Evolutionary conservation across 345 rosid species (phyloP).

Genomic region (Bruguiera sexangula): DNA sequence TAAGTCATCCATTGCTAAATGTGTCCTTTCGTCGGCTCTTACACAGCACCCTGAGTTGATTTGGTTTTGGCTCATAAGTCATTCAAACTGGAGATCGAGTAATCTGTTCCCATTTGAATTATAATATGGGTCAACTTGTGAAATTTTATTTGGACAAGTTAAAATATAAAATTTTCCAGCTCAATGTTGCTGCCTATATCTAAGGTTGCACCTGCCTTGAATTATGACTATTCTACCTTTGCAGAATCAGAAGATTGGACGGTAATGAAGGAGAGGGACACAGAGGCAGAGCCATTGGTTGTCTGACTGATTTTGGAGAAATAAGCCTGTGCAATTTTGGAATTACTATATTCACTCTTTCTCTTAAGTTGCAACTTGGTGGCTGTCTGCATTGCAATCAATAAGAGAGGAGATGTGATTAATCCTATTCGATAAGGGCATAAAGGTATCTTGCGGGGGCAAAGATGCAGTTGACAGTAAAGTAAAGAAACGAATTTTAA

Average conservation of each 20-base stretch:
- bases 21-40: too few species aligned
- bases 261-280: constrained; percentile 47
- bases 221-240: constrained; percentile 6
- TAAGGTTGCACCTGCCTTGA: constrained; percentile 1
- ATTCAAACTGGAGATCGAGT: constrained; percentile 48
- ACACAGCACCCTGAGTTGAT: not conserved
- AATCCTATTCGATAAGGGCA: not conserved
- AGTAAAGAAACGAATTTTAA: constrained; percentile 9
- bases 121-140: not conserved
- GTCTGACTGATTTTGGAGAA: constrained; percentile 32
- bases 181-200: too few species aligned
- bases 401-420: constrained; percentile 13
- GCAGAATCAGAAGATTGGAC: constrained; percentile 66
- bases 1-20: constrained; percentile 19
- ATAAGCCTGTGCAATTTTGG: constrained; percentile 11
- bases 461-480: not conserved
- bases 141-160: too few species aligned
- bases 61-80: not conserved
- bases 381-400: constrained; percentile 15
- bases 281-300: constrained; percentile 78
- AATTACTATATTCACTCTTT: constrained; percentile 7
- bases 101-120: constrained; percentile 9
- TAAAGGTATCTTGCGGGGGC: constrained; percentile 6
- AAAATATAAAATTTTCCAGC: too few species aligned
- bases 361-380: constrained; percentile 16